These are phyloP conservation scores for Athelia sp. DNA, from an alignment of 1,284 basidiomycete species.

Conservation along the genomic window DNA sequence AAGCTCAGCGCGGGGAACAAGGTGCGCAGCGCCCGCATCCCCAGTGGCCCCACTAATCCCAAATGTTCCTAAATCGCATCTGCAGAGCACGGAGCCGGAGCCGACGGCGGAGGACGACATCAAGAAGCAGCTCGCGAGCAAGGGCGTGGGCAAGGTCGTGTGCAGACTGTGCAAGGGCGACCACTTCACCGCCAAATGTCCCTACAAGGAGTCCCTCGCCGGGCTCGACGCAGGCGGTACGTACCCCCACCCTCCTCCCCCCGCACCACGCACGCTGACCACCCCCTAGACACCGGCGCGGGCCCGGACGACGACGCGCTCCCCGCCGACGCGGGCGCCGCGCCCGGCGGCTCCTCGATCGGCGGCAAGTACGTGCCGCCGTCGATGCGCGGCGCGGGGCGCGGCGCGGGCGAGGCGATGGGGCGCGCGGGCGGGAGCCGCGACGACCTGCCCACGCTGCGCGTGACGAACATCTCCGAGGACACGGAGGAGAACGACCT, in stretches of 20 bases:
- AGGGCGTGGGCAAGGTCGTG: conserved; percentile 82
- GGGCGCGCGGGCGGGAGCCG: conserved; percentile 52
- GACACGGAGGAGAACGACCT: conserved; percentile 95
- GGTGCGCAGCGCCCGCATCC: conserved; percentile 31
- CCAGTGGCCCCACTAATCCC: neutral
- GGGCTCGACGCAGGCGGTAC: conserved; percentile 65
- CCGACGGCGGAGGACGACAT: conserved; percentile 66
- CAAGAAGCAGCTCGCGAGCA: conserved; percentile 64
- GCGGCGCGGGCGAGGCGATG: conserved; percentile 83
- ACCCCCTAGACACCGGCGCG: conserved; percentile 35
- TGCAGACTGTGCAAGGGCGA: conserved; percentile 96
- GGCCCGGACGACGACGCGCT: conserved; percentile 44
- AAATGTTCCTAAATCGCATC: neutral
- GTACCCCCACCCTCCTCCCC: conserved; percentile 14
- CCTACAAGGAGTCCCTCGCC: conserved; percentile 91
- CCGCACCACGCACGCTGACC: conserved; percentile 1
- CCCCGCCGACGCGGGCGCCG: conserved; percentile 34
- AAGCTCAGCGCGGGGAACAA: conserved; percentile 86
- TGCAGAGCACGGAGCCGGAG: conserved; percentile 47
- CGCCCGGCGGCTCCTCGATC: conserved; percentile 29
- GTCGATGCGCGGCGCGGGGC: conserved; percentile 72
- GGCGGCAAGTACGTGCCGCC: conserved; percentile 92
- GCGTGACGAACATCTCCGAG: conserved; percentile 95
- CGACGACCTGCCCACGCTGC: conserved; percentile 94
- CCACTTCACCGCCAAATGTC: conserved; percentile 98